Evolutionary conservation across 805 yeast species (phyloP).

Genomic region (Hanseniaspora taiwanica): DNA sequence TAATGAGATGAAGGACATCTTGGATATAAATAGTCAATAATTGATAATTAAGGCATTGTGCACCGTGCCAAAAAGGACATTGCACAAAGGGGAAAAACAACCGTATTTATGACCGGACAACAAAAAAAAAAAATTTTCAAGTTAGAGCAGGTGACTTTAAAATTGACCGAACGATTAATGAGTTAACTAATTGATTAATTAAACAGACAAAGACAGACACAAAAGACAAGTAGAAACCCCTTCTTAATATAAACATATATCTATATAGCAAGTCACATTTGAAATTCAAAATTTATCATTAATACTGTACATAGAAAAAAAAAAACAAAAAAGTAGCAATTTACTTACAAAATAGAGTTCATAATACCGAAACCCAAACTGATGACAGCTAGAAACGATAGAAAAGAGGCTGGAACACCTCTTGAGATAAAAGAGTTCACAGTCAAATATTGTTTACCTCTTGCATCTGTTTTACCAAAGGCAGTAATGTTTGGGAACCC

Average conservation of each 20-base stretch:
- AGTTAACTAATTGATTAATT: too few relatives aligned
- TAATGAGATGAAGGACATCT: too few relatives aligned
- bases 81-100: neutral
- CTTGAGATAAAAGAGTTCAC: conserved; percentile 74
- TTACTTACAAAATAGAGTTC: conserved; percentile 26
- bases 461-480: conserved; percentile 81
- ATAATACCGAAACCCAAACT: conserved; percentile 74
- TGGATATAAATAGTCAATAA: too few relatives aligned
- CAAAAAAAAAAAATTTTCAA: neutral
- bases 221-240: too few relatives aligned
- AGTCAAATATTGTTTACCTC: conserved; percentile 77
- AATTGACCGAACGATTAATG: too few relatives aligned
- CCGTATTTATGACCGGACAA: neutral
- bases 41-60: too few relatives aligned
- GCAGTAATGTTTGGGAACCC: conserved; percentile 99
- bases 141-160: too few relatives aligned
- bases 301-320: neutral
- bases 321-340: neutral
- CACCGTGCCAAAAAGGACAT: neutral
- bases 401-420: conserved; percentile 78
- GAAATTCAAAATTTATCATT: neutral
- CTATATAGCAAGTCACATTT: too few relatives aligned
- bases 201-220: too few relatives aligned
- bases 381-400: conserved; percentile 59
- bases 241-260: too few relatives aligned